phyloP scores from a whole-genome alignment of 164 flowering plant species.

The Tetracentron sinense region DNA sequence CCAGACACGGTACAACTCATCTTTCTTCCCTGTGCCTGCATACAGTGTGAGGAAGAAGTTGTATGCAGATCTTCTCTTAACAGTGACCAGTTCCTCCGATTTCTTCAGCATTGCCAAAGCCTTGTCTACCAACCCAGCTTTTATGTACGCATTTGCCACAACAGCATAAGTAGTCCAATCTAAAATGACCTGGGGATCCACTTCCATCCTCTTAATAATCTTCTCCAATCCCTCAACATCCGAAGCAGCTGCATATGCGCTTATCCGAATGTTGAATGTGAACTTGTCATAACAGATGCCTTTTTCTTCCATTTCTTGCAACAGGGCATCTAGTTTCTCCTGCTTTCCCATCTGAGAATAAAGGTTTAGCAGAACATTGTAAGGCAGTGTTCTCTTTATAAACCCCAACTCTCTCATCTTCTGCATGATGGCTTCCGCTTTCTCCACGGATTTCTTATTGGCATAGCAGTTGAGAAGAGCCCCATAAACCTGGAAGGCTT shows the following conservation, averaged over 20 bases:
- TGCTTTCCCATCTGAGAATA: constrained; percentile 27
- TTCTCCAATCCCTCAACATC: constrained; percentile 38
- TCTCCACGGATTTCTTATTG: constrained; percentile 24
- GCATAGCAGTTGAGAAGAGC: constrained; percentile 43
- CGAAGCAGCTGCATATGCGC: constrained; percentile 30
- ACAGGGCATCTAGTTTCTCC: constrained; percentile 38
- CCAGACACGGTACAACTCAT: constrained; percentile 38
- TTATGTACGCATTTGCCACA: constrained; percentile 41
- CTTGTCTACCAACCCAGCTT: constrained; percentile 30
- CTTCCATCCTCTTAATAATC: constrained; percentile 32
- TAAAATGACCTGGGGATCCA: constrained; percentile 15
- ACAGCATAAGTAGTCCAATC: constrained; percentile 33
- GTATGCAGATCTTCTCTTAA: constrained; percentile 15
- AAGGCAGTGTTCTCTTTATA: constrained; percentile 15
- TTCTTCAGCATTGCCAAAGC: constrained; percentile 27
- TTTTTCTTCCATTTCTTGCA: constrained; percentile 47
- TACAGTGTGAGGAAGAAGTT: constrained; percentile 27
- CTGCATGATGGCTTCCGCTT: constrained; percentile 39
- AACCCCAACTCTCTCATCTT: constrained; percentile 31
- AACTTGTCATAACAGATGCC: constrained; percentile 30
- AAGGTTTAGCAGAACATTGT: constrained; percentile 37
- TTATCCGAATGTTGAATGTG: constrained; percentile 26
- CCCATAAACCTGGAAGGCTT: constrained; percentile 21
- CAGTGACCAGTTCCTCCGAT: constrained; percentile 16
- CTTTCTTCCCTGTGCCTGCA: constrained; percentile 33